These are phyloP conservation scores for Oryza australiensis DNA, from an alignment of 176 grass and related monocot genomes.

Conservation along the genomic window DNA sequence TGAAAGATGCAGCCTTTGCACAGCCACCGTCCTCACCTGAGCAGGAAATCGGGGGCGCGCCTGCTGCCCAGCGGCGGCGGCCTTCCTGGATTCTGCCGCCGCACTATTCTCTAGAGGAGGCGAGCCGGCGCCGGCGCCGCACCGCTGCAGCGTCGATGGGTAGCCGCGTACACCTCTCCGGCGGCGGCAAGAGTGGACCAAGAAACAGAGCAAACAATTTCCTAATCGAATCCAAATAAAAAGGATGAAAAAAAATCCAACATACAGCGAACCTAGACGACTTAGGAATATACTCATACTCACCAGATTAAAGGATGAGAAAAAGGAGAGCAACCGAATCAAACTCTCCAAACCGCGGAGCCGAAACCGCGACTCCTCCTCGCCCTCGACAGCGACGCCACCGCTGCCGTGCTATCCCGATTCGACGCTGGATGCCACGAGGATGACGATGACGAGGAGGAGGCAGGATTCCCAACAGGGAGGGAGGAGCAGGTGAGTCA, in stretches of 20 bases:
- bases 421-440: too few species aligned
- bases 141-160: neutral
- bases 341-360: neutral
- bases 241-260: neutral
- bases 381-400: neutral
- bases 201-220: neutral
- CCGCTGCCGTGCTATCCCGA: too few species aligned
- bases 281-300: slow-evolving; percentile 19
- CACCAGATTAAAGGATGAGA: neutral
- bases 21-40: neutral
- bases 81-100: neutral
- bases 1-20: neutral
- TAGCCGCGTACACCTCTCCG: neutral
- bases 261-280: neutral
- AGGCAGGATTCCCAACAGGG: too few species aligned
- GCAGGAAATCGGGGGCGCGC: neutral
- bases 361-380: neutral
- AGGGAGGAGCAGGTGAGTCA: too few species aligned
- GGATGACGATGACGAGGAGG: too few species aligned
- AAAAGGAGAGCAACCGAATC: slow-evolving; percentile 1
- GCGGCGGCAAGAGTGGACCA: neutral
- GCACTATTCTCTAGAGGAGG: neutral
- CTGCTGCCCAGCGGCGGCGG: neutral
- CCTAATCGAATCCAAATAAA: neutral
- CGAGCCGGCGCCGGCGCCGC: neutral